Percentiles rank a stretch among this genome's conserved stretches.
Conservation (phyloP, 2,329 filamentous ascomycete genomes). For the Capronia epimyces region DNA sequence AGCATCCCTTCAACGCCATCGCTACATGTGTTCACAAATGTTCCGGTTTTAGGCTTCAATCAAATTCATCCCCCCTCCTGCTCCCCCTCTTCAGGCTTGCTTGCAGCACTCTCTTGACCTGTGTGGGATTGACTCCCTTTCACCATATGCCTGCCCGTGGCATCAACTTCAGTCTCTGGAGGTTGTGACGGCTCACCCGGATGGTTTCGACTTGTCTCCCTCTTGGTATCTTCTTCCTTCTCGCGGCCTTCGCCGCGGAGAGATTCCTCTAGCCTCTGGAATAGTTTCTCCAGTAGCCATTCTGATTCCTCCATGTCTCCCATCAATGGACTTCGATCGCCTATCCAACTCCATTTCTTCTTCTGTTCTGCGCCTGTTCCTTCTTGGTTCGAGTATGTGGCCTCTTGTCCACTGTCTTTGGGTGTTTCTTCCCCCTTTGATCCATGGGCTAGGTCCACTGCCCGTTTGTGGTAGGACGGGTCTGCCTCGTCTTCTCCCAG, state of each 20-base stretch:
- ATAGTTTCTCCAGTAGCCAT: slow-evolving; percentile 40
- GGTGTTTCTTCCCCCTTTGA: background rate
- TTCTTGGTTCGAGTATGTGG: slow-evolving; percentile 1
- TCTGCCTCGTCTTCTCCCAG: slow-evolving; percentile 44
- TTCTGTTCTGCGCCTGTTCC: slow-evolving; percentile 1
- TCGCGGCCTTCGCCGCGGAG: slow-evolving; percentile 24
- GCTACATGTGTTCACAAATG: background rate
- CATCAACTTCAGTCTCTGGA: background rate
- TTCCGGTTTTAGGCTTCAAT: background rate
- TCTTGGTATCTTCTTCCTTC: slow-evolving; percentile 13
- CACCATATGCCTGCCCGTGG: background rate
- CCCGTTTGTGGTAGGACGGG: slow-evolving; percentile 31
- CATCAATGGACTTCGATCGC: slow-evolving; percentile 37
- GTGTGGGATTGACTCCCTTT: background rate
- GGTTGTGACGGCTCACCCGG: background rate
- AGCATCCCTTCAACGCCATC: background rate
- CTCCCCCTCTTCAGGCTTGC: too few species aligned
- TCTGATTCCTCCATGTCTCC: slow-evolving; percentile 40
- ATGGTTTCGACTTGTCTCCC: slow-evolving; percentile 11
- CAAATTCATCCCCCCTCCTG: background rate
- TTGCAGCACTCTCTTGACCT: background rate
- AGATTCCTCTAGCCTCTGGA: slow-evolving; percentile 37
- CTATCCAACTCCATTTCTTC: slow-evolving; percentile 40
- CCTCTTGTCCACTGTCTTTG: background rate
- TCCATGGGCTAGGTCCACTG: background rate